A percentile compares a stretch with the other conserved stretches of the same genome.
These are phyloP conservation scores for Solanum ossicruentum DNA, from an alignment of 257 asterid species.

Conservation along the genomic window DNA sequence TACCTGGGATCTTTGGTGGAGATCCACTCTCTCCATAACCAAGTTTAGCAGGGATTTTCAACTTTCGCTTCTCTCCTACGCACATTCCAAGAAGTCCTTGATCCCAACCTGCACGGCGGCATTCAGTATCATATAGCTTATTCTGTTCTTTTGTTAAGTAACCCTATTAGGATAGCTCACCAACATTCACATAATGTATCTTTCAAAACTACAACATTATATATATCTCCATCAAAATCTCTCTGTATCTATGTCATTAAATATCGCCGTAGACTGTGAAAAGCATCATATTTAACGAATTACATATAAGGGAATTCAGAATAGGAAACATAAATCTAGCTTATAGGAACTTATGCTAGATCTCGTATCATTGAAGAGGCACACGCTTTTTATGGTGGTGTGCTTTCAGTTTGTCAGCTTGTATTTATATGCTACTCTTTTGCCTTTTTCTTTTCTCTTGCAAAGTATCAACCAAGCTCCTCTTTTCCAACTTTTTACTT, in stretches of 20 bases:
- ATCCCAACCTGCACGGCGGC: constrained; percentile 81
- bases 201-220: neutral
- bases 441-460: neutral
- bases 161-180: neutral
- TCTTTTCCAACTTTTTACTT: neutral
- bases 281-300: neutral
- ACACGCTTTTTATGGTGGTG: neutral
- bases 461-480: neutral
- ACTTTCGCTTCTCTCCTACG: constrained; percentile 88
- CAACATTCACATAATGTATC: neutral
- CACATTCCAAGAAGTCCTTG: constrained; percentile 94
- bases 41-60: constrained; percentile 87
- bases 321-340: neutral
- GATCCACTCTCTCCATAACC: constrained; percentile 97
- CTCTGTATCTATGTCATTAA: neutral
- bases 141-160: neutral
- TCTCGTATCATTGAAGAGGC: neutral
- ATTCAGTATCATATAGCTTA: neutral
- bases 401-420: neutral
- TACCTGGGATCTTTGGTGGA: constrained; percentile 98
- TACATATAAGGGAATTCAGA: neutral
- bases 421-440: neutral
- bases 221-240: neutral
- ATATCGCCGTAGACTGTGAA: neutral
- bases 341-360: neutral